Base-by-base conservation (phyloP, 1,284 basidiomycete species). In the Sporisorium exsertum region DNA sequence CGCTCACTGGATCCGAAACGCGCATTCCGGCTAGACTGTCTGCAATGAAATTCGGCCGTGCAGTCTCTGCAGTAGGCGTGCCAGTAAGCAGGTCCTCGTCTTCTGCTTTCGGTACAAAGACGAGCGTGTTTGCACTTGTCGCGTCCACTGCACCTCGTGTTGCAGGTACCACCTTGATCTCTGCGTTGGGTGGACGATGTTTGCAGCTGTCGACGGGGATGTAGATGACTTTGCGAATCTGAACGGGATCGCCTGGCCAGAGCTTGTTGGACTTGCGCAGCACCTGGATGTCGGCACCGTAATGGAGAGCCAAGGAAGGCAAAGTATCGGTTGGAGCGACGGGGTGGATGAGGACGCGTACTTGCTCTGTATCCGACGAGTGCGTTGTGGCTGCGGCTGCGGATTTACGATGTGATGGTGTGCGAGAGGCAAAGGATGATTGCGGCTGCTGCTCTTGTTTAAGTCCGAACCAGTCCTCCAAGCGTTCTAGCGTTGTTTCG, bases 231-330 rank as follows among this genome's bases (percentile, higher is more conserved):
- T 78, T 78, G 46, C 82, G 77, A 59, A 81, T 82, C 61, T 83
- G 83, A 1, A 79, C 77, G 8, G 74, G 74, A 59, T 85, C 83
- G 35, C 82, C 81, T 5, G 81, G 81, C 83, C 83, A 85, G 12
- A 85, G 72, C 22, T 78, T 74, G 63, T 85, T 85, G 24, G 79
- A 78, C 29, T 79, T 77, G 32, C 82, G 77, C 15, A 85, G 61
- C 16, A 74, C 64, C 29, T 74, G 66, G 12, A 76, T 80, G 49
- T 85, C 82, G n/a, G 80, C 74, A 9, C 81, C 81, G 52, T 85
- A 85, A n/a, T 77, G 72, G 12, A 85, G 68, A 6, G 83, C 78
- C 35, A 85, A 53, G 15, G 78, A 72, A 4, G 74, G 58, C 1
- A 85, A 69, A 2, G 82, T 82, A 40, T 85, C 83, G 18, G 65